Conservation (phyloP, 2,329 filamentous ascomycete genomes). For the Sporothrix luriei region DNA sequence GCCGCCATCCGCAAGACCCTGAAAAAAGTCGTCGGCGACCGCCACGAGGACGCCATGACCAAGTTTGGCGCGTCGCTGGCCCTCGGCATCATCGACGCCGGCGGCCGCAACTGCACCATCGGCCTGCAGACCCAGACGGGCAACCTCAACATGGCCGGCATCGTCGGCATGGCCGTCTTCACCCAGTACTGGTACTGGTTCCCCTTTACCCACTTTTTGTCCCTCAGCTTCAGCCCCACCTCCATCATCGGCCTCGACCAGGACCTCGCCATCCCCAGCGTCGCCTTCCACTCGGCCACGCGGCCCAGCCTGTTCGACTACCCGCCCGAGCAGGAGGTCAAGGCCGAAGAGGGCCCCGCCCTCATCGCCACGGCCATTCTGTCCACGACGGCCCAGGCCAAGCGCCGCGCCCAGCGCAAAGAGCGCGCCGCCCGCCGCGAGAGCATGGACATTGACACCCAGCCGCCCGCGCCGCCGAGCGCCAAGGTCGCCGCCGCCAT, state of each 20-base stretch:
- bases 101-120: constrained; percentile 97
- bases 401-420: constrained; percentile 90
- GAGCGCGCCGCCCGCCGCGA: constrained; percentile 86
- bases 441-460: constrained; percentile 93
- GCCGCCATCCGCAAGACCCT: constrained; percentile 86
- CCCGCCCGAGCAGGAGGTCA: constrained; percentile 93
- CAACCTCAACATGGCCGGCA: constrained; percentile 97
- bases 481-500: constrained; percentile 38
- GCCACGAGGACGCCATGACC: constrained; percentile 98
- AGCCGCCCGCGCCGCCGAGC: constrained; percentile 40
- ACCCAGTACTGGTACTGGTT: constrained; percentile 99
- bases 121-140: constrained; percentile 96
- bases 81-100: constrained; percentile 95
- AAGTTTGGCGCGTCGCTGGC: constrained; percentile 96
- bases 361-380: constrained; percentile 94
- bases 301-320: constrained; percentile 97
- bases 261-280: constrained; percentile 86
- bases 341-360: constrained; percentile 88
- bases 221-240: constrained; percentile 93
- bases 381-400: constrained; percentile 95
- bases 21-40: constrained; percentile 89
- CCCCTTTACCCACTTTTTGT: constrained; percentile 96
- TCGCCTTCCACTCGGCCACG: constrained; percentile 95
- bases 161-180: constrained; percentile 97
- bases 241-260: constrained; percentile 93